Conservation (phyloP, 352 stramenopile genomes). For the Blastocystis sp. region DNA sequence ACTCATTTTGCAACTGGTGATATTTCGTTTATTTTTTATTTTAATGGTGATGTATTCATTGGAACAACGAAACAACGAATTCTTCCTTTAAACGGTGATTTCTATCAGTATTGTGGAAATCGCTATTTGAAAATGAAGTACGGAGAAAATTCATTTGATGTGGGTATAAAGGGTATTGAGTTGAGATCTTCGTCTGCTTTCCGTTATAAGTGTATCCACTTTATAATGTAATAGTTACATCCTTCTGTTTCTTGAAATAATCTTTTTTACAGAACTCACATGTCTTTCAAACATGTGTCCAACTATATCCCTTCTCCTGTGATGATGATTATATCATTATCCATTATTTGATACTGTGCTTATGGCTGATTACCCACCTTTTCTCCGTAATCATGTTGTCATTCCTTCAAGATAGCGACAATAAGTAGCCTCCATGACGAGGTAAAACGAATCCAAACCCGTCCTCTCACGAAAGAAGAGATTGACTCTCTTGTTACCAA, state of each 20-base stretch:
- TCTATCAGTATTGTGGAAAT: background rate
- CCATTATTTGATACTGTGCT: background rate
- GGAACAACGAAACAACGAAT: background rate
- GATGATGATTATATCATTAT: background rate
- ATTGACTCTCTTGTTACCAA: background rate
- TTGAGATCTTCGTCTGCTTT: background rate
- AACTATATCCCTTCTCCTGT: background rate
- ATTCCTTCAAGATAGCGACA: background rate
- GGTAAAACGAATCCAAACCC: background rate
- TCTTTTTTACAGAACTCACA: background rate
- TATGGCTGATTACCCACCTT: background rate
- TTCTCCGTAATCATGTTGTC: background rate
- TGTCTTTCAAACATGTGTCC: background rate
- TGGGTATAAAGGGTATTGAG: conserved; percentile 13
- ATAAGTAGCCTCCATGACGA: background rate
- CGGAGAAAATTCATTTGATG: background rate
- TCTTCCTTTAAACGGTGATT: background rate
- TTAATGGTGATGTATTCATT: conserved; percentile 47
- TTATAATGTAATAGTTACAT: background rate
- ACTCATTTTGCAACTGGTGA: background rate
- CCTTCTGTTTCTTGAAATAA: background rate
- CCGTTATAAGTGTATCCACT: background rate
- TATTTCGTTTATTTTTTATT: conserved; percentile 1
- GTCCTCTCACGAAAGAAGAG: background rate
- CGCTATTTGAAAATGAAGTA: background rate